Percentiles rank a stretch among this genome's conserved stretches.
Conservation (phyloP, 1,139 yeast species). For the Taphrina populina region DNA sequence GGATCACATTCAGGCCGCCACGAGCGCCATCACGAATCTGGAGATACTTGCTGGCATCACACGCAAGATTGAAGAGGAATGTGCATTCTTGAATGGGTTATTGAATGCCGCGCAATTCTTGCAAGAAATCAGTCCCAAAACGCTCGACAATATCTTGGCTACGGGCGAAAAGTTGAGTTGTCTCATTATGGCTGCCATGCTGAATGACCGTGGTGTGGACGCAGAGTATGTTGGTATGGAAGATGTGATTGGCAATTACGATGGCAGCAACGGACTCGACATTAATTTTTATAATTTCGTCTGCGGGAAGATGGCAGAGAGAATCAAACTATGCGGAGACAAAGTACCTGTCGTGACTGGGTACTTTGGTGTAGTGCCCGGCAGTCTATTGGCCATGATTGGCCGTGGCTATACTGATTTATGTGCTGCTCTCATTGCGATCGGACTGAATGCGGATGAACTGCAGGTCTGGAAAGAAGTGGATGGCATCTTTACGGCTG, state of each 20-base stretch:
- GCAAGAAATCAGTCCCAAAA: constrained; percentile 86
- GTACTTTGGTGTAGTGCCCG: constrained; percentile 90
- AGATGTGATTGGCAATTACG: constrained; percentile 53
- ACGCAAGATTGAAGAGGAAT: constrained; percentile 60
- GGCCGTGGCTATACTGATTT: constrained; percentile 97
- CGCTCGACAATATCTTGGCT: constrained; percentile 85
- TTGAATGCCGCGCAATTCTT: constrained; percentile 84
- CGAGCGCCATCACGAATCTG: constrained; percentile 51
- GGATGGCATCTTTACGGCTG: constrained; percentile 97
- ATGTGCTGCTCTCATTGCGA: constrained; percentile 95
- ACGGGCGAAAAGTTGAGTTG: constrained; percentile 93
- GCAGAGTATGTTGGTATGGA: constrained; percentile 80
- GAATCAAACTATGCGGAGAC: constrained; percentile 50
- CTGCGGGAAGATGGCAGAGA: constrained; percentile 59
- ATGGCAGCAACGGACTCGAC: constrained; percentile 53
- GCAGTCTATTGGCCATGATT: constrained; percentile 85
- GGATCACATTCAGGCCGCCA: constrained; percentile 80
- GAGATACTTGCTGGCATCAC: constrained; percentile 54
- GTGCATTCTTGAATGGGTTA: constrained; percentile 65
- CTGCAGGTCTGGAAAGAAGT: constrained; percentile 98
- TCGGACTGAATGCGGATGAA: constrained; percentile 87
- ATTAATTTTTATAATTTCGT: constrained; percentile 63
- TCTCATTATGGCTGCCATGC: constrained; percentile 77
- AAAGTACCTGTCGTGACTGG: constrained; percentile 87
- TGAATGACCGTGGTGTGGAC: constrained; percentile 74